These are phyloP conservation scores for Umbelopsis sp. DNA, from an alignment of 371 early-diverging fungal species.

Conservation along the genomic window DNA sequence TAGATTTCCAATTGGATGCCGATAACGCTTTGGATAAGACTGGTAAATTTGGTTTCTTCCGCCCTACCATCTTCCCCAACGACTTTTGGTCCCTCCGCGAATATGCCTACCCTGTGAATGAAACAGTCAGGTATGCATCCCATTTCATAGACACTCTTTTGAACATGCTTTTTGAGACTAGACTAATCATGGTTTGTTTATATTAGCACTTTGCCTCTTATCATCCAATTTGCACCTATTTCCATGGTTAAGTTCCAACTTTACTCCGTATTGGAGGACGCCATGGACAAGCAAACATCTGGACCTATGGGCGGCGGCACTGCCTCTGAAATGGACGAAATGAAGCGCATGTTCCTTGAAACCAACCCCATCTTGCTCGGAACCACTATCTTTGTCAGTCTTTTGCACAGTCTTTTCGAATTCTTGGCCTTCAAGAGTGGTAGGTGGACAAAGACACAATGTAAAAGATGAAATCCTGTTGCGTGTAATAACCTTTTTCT, in stretches of 20 bases:
- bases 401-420: slow-evolving; percentile 89
- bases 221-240: slow-evolving; percentile 68
- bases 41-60: slow-evolving; percentile 57
- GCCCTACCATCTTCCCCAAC: slow-evolving; percentile 80
- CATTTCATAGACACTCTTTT: too few relatives aligned
- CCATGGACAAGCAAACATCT: slow-evolving; percentile 66
- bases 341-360: slow-evolving; percentile 85
- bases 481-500: slow-evolving; percentile 3
- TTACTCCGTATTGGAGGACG: slow-evolving; percentile 58
- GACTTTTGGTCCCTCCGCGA: slow-evolving; percentile 90
- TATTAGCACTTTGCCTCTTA: slow-evolving; percentile 63
- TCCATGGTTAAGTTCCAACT: slow-evolving; percentile 80
- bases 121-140: slow-evolving; percentile 61
- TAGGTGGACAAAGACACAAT: slow-evolving; percentile 26
- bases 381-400: slow-evolving; percentile 78
- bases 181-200: too few relatives aligned
- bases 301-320: slow-evolving; percentile 71
- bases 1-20: slow-evolving; percentile 56
- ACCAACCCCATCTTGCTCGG: slow-evolving; percentile 86
- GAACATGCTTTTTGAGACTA: too few relatives aligned
- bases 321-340: slow-evolving; percentile 64
- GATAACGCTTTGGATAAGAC: slow-evolving; percentile 34
- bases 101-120: slow-evolving; percentile 73
- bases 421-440: slow-evolving; percentile 96
- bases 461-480: too few relatives aligned